Evolutionary conservation across 2,329 filamentous ascomycete species (phyloP).

Genomic region (Albophoma yamanashiensis): DNA sequence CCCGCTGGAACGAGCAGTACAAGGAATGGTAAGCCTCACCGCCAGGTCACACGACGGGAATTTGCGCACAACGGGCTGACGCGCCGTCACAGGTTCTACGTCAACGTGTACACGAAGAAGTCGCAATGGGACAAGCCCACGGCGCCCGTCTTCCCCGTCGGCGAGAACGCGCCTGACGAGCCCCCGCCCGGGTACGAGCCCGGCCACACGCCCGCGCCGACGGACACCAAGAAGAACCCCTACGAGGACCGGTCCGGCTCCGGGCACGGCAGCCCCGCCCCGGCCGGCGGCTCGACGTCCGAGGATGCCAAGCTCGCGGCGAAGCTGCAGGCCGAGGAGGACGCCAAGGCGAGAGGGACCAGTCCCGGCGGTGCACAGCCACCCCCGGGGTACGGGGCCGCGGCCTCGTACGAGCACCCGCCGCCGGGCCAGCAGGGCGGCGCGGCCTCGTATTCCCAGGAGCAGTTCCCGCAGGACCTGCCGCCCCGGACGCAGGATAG

Average conservation of each 20-base stretch:
- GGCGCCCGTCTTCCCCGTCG: constrained; percentile 48
- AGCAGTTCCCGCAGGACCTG: constrained; percentile 25
- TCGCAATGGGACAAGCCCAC: constrained; percentile 87
- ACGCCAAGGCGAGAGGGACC: constrained; percentile 42
- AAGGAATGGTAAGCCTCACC: constrained; percentile 55
- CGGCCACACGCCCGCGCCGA: constrained; percentile 25
- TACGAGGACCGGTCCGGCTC: constrained; percentile 37
- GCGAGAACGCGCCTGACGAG: constrained; percentile 36
- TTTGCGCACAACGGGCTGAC: constrained; percentile 6
- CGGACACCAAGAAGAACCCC: constrained; percentile 59
- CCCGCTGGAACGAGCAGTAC: constrained; percentile 79
- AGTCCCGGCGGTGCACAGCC: constrained; percentile 17
- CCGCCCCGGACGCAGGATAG: constrained; percentile 29
- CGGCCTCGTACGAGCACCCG: constrained; percentile 13
- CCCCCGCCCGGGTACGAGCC: constrained; percentile 58
- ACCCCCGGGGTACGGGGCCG: constrained; percentile 19
- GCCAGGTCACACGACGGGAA: not conserved
- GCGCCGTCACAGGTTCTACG: constrained; percentile 60
- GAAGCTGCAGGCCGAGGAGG: constrained; percentile 73
- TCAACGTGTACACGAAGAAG: constrained; percentile 77
- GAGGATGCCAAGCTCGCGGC: constrained; percentile 68
- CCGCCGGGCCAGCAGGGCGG: constrained; percentile 1
- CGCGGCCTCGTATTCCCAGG: constrained; percentile 8
- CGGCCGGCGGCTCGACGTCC: constrained; percentile 16
- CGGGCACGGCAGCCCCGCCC: constrained; percentile 12